Conservation (phyloP, 768 basidiomycete genomes). For the Cystofilobasidium macerans region DNA sequence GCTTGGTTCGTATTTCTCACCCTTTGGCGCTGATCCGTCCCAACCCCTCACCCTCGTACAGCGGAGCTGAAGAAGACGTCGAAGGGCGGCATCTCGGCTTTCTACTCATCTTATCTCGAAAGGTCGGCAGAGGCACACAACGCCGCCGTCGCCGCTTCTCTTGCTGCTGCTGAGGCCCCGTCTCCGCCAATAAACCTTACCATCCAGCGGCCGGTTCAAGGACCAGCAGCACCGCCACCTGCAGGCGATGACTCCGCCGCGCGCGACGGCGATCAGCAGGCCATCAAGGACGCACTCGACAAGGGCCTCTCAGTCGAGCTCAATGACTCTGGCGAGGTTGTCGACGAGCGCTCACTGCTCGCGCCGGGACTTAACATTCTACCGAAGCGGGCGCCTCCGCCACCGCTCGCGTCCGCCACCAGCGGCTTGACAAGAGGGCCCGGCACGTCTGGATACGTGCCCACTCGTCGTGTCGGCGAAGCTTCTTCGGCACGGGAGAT, state of each 20-base stretch:
- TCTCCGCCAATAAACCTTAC: conserved; percentile 24
- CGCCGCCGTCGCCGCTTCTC: conserved; percentile 68
- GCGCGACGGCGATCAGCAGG: conserved; percentile 42
- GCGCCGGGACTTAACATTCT: conserved; percentile 78
- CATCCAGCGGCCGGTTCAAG: conserved; percentile 45
- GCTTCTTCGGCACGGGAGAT: conserved; percentile 73
- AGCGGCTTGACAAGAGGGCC: conserved; percentile 17
- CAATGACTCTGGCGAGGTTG: conserved; percentile 94
- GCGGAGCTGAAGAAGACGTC: conserved; percentile 43
- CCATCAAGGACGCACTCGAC: conserved; percentile 62
- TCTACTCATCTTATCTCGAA: conserved; percentile 50
- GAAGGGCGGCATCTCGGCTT: conserved; percentile 70
- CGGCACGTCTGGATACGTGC: conserved; percentile 19
- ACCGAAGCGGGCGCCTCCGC: conserved; percentile 46
- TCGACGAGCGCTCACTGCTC: conserved; percentile 86
- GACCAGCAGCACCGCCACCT: conserved; percentile 52
- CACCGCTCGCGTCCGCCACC: conserved; percentile 38
- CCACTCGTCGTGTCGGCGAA: conserved; percentile 55
- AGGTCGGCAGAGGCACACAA: conserved; percentile 48
- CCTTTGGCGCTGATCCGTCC: background rate
- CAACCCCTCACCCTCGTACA: background rate
- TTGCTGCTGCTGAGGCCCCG: conserved; percentile 16
- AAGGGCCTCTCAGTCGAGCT: conserved; percentile 79
- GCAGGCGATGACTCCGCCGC: conserved; percentile 57
- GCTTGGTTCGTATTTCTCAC: background rate